Evolutionary conservation across 306 rosid species (phyloP), one percentile per base, ranked within the genome.

Genomic region (Carpinus viminea): DNA sequence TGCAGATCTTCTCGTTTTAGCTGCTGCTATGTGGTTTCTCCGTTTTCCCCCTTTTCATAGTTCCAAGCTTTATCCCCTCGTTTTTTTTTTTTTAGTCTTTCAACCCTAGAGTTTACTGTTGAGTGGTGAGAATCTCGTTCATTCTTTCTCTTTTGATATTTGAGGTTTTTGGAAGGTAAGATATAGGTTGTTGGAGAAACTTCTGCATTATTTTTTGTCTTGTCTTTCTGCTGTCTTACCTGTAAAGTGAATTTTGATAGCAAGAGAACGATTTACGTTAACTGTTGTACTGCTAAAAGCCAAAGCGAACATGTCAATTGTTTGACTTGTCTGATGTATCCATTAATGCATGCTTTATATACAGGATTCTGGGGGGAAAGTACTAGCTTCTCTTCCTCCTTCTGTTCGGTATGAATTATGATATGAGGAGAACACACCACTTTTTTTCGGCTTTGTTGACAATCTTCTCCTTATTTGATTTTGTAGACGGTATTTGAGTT

Each of bases 201-300:
- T 82, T 85, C 77, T 79, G 82, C 79, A 71, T 77, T 68, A 79
- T 73, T 76, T 83, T 74, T 54, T 64, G 34, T 31, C 69, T 76
- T 47, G 88, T 82, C 88, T 76, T 75, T 79, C 74, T 69, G 82
- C 78, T 78, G 80, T 69, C 91, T 85, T 92, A 90, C 89, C 85
- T 95, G 99, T 93, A 95, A 90, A 95, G 99, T 90, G 88, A 93
- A 91, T 91, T 95, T 92, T 95, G 93, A 86, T 88, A 91, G 93
- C 93, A 90, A 87, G 93, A 82, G 85, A 85, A 78, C 79, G 87
- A 79, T 83, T 91, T 91, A 88, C 74, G 78, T 38, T 72, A 85
- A 88, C 84, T 84, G 85, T 84, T 83, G 86, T 93, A 83, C 81
- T 91, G 87, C 74, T 79, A 81, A 88, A 81, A 83, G 81, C 83